Base-by-base conservation (phyloP, 257 asterid genomes). In the Phtheirospermum japonicum region DNA sequence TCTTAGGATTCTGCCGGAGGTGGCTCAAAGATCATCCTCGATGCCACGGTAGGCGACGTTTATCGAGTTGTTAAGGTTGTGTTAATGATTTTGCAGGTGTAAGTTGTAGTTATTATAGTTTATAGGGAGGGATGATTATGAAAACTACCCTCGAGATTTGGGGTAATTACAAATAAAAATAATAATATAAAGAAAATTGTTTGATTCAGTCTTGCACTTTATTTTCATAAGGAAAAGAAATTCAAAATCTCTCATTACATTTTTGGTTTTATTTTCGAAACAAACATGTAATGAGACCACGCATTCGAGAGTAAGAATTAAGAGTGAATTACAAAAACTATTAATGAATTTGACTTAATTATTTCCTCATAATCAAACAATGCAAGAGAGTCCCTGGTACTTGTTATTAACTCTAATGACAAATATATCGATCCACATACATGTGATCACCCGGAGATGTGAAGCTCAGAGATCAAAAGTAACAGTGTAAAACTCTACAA, bases 1-100 rank as follows among this genome's bases (percentile, higher is more conserved):
- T 18, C 57, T 68, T 11, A 68, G 61, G 53, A 59, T 76, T 61
- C 39, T 64, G 46, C 79, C 73, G 14, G 49, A 13, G 49, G 5
- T 42, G 6, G 32, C 76, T 18, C 51, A 71, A 32, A 75, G 94
- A 75, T 80, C 90, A 4, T 68, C 64, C 42, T 78, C 90, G 7
- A 53, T 76, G 89, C 89, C 89, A 33, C 54, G 54, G 7, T 43
- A 10, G 26, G 26, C 49, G 5, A 9, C 23, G 12, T 16, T 46
- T n/a, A n/a, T n/a, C n/a, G n/a, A n/a, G n/a, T n/a, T n/a, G n/a
- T n/a, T 14, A 46, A 26, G 59, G 18, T 45, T 37, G 62, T 68
- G 76, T 55, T 70, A 51, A 66, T 72, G 68, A 66, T 68, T 60
- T 64, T 54, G 73, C 75, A 75, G 79, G 75, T 43, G 61, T 50